Evolutionary conservation across 169 alveolate genomes (phyloP).

Genomic region (Cryptosporidium sp.): DNA sequence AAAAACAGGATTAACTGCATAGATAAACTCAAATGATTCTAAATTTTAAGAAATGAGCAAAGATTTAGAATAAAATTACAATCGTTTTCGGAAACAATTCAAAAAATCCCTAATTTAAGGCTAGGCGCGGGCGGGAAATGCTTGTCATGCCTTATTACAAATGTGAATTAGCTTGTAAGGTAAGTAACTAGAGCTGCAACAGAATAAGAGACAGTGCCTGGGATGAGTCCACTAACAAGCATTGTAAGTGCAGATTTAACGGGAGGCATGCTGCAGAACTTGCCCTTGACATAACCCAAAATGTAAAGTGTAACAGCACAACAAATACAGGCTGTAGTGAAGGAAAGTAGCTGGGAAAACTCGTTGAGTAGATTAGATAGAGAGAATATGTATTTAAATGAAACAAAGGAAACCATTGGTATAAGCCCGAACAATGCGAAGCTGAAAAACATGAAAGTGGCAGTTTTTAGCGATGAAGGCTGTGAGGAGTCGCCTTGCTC

Average conservation of each 20-base stretch:
- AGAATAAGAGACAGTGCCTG: slow-evolving; percentile 85
- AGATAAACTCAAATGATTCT: neutral
- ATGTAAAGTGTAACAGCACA: slow-evolving; percentile 82
- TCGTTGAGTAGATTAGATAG: slow-evolving; percentile 49
- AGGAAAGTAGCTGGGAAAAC: slow-evolving; percentile 74
- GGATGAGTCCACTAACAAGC: slow-evolving; percentile 84
- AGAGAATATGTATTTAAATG: slow-evolving; percentile 77
- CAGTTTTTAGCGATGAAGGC: slow-evolving; percentile 77
- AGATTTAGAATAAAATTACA: neutral
- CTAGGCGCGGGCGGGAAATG: slow-evolving; percentile 42
- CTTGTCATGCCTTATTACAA: neutral
- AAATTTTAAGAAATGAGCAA: neutral
- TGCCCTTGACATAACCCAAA: slow-evolving; percentile 84
- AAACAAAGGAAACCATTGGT: slow-evolving; percentile 89
- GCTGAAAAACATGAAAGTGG: slow-evolving; percentile 87
- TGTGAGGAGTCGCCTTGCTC: slow-evolving; percentile 83
- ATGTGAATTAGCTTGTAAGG: slow-evolving; percentile 1
- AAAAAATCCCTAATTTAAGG: neutral
- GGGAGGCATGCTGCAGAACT: slow-evolving; percentile 84
- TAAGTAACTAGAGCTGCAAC: slow-evolving; percentile 79
- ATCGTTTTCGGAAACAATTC: neutral
- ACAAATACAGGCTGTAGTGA: slow-evolving; percentile 81
- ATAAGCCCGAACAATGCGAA: slow-evolving; percentile 87
- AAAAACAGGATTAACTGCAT: neutral
- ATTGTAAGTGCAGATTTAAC: slow-evolving; percentile 82